Conservation (phyloP, 768 basidiomycete species). For the Mycena galopus region DNA sequence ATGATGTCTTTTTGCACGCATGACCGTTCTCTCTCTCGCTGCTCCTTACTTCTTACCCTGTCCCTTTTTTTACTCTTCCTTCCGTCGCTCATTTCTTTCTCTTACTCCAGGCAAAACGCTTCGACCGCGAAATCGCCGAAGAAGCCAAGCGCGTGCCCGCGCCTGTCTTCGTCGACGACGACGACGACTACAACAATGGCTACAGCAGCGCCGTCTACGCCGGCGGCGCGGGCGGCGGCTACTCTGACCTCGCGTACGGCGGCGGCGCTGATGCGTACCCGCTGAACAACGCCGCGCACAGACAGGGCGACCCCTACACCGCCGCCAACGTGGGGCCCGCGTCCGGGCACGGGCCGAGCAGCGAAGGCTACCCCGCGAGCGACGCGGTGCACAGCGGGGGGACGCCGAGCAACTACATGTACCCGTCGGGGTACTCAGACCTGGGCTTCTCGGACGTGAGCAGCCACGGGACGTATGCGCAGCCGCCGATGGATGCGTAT, state of each 20-base stretch:
- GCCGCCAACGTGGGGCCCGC: neutral
- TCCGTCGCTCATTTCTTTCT: neutral
- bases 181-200: constrained; percentile 42
- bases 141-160: constrained; percentile 59
- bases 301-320: constrained; percentile 39
- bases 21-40: too few relatives aligned
- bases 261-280: constrained; percentile 12
- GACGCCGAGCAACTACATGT: constrained; percentile 37
- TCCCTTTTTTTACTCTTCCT: too few relatives aligned
- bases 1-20: too few relatives aligned
- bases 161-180: constrained; percentile 57
- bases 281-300: constrained; percentile 32
- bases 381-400: neutral
- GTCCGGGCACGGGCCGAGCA: neutral
- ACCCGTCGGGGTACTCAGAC: constrained; percentile 38
- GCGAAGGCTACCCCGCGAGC: constrained; percentile 11
- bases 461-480: constrained; percentile 53
- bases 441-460: constrained; percentile 49
- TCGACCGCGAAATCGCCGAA: constrained; percentile 67
- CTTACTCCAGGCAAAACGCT: constrained; percentile 52
- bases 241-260: neutral
- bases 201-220: neutral
- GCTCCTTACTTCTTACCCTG: too few relatives aligned
- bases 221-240: constrained; percentile 33
- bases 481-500: constrained; percentile 45